Base-by-base conservation (phyloP, 2,329 filamentous ascomycete species). In the Pyricularia pennisetigena region DNA sequence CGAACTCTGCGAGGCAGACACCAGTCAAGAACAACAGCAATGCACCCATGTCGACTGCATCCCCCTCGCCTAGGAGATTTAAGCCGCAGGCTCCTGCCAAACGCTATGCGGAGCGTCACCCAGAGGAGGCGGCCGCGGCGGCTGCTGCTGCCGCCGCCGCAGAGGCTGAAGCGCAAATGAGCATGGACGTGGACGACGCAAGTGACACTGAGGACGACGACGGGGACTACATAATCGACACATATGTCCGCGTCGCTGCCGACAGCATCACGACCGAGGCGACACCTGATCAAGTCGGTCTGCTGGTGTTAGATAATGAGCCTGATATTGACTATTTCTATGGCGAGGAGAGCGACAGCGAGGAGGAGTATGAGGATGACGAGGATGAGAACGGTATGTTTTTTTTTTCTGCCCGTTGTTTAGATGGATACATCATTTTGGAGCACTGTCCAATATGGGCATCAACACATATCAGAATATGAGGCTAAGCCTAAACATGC, bases 311-410 rank as follows among this genome's bases (percentile, higher is more conserved):
- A 65, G 84, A 86, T 67, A 81, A 81, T 26, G 83, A 87, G 69
- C 83, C 85, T n/a, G 85, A 88, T 69, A 81, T 82, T 59, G 82
- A 85, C 68, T 82, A 85, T 62, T 90, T 90, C 74, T 90, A 85
- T 71, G 83, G 85, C 0, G 80, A 84, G 8, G 85, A 86, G 57
- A 84, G 84, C n/a, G 86, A 89, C 3, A 88, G 87, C 57, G 86
- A 89, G n/a, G 81, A 87, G 57, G 80, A 85, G 71, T 77, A 81
- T 0, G 83, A 86, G 57, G 86, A 88, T 62, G 87, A 89, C 5
- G 87, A 89, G 67, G 86, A 89, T 68, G 87, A 89, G 73, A 89
- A 90, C 71, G 86, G 86, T 88, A 49, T n/a, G 41, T n/a, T 20
- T 49, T 49, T n/a, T 49, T 49, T 35, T 35, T 16, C 12, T 14